Evolutionary conservation across 2,329 filamentous ascomycete species (phyloP), one percentile per base, ranked within the genome.

Genomic region (Leptographium procerum): DNA sequence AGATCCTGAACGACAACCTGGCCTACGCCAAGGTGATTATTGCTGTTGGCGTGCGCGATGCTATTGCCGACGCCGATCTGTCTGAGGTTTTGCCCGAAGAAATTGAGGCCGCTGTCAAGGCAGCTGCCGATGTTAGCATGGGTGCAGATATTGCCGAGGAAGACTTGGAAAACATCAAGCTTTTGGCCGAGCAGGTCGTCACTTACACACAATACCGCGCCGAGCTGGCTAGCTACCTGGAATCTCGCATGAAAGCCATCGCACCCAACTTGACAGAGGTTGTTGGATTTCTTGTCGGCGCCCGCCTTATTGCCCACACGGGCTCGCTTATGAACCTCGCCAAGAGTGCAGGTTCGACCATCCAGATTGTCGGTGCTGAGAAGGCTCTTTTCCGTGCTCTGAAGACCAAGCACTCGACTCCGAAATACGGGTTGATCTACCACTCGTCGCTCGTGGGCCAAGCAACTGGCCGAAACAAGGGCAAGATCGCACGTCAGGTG

Each of bases 381-480:
- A 99, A 99, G 82, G 94, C 94, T 9, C 84, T 99, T 51, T 99
- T 99, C 86, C 86, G 94, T 69, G 94, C 94, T 24, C 81, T 99
- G 63, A 99, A 99, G 84, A 99, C 94, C 55, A 97, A 99, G 82
- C 92, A 97, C 74, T 91, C 96, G 70, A 99, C 94, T 45, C 94
- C 94, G 70, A 99, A 97, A 76, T 99, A 97, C 69, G 94, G 94
- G 81, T 81, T 95, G 64, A 89, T 95, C 71, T 95, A 94, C 76
- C 88, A 95, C 74, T 88, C 89, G 54, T 94, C 89, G 31, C 83
- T 99, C 52, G 95, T 99, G 64, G 95, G 94, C 51, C 94, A 99
- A 77, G 94, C 94, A 33, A 95, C 89, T 24, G 94, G 94, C 68
- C 92, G 90, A 79, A 97, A 97, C 80, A 99, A 99, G 86, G 94